Evolutionary conservation across 108 stramenopile species (phyloP), one percentile per base, ranked within the genome.

Genomic region (Chaetoceros muelleri): DNA sequence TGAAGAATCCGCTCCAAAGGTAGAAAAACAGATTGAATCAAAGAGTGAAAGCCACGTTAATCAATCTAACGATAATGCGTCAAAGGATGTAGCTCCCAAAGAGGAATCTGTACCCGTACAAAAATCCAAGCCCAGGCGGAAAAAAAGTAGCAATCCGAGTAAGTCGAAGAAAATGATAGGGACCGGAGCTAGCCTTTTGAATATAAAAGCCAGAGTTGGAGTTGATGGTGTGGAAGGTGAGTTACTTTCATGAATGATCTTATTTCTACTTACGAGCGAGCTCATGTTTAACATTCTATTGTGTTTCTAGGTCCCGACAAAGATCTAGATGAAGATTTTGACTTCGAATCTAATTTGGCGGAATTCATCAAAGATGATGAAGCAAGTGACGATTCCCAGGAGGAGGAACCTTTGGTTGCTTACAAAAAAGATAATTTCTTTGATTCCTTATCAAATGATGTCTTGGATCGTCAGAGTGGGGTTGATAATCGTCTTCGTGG

Each of bases 341-440:
- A 85, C 57, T 85, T 85, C 53, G 75, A 89, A 62, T 78, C 87
- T 21, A 83, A 83, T 44, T 65, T 84, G 23, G 80, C 69, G 40
- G 72, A 78, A 55, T 85, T 89, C 55, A 60, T 74, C 51, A 80
- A 86, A 49, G 73, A 64, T 25, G 40, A 27, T 24, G 65, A 73
- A 22, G 71, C 69, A 31, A 71, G 54, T n/a, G 55, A 55, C 24
- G 69, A 67, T 19, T 66, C 57, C 23, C 31, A 30, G 19, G 69
- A 62, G 10, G 60, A 54, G 20, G 60, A 55, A 40, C 63, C 57
- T 19, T 28, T 46, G 24, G 59, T 60, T 25, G 60, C 58, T 24
- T 85, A 91, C 56, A 70, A 66, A 27, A 85, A 85, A 67, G 73
- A 87, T 55, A 80, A 85, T 48, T 92, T 92, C 69, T 92, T 92